phyloP scores from a whole-genome alignment of 106 monocot species.

The Dioscorea alata region DNA sequence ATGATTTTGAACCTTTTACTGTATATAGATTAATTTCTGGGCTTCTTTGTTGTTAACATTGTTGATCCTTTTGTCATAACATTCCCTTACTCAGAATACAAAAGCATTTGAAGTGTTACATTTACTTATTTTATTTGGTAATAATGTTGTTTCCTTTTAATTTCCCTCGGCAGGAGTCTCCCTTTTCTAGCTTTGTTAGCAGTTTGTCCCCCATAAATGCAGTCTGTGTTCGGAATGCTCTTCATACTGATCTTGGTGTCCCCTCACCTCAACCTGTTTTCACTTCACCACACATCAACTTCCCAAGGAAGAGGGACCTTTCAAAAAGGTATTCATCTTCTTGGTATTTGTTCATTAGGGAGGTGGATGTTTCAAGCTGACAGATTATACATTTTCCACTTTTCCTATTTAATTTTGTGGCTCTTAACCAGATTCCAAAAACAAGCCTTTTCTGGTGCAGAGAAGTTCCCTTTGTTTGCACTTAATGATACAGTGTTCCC shows the following conservation, averaged over 20 bases:
- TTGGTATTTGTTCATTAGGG: background rate
- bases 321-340: constrained; percentile 30
- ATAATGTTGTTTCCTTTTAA: background rate
- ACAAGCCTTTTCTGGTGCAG: background rate
- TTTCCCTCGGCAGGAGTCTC: constrained; percentile 38
- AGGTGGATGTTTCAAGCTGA: background rate
- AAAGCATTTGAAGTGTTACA: background rate
- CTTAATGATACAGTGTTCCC: constrained; percentile 1
- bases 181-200: constrained; percentile 21
- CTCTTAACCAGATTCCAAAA: constrained; percentile 20
- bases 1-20: no score
- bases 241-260: constrained; percentile 22
- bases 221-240: constrained; percentile 4
- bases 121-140: background rate
- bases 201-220: constrained; percentile 42
- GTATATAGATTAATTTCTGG: no score
- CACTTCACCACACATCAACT: constrained; percentile 27
- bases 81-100: no score
- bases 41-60: no score
- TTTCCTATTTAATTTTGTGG: background rate
- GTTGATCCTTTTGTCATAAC: no score
- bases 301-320: constrained; percentile 10
- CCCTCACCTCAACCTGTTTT: constrained; percentile 47
- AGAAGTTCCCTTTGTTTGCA: constrained; percentile 2
- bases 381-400: background rate